These are phyloP conservation scores for Diaporthe amygdali DNA, from an alignment of 2,329 filamentous ascomycete genomes.

Conservation along the genomic window DNA sequence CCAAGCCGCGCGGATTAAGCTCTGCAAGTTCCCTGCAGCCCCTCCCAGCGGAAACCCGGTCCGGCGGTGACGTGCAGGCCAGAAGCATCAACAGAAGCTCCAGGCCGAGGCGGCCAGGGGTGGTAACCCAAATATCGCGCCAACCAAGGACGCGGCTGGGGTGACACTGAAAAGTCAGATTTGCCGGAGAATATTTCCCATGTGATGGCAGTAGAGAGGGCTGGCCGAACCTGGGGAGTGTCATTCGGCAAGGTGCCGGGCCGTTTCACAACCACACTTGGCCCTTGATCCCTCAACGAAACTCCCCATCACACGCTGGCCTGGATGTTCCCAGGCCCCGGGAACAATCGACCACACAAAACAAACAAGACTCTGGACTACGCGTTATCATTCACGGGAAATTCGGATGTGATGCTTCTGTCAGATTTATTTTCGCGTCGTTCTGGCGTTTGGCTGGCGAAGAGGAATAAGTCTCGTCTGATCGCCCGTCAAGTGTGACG, in stretches of 20 bases:
- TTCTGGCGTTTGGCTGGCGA: background rate
- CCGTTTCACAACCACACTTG: constrained; percentile 3
- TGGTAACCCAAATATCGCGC: background rate
- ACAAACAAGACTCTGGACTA: background rate
- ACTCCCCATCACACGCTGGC: background rate
- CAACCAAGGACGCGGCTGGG: background rate
- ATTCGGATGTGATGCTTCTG: background rate
- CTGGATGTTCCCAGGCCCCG: background rate
- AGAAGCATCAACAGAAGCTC: background rate
- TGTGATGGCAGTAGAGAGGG: background rate
- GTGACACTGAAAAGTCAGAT: constrained; percentile 4
- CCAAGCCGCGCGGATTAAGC: background rate
- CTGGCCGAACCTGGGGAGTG: background rate
- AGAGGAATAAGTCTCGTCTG: background rate
- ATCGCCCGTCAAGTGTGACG: constrained; percentile 6
- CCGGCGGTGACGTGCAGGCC: constrained; percentile 11
- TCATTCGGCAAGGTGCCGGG: constrained; percentile 6
- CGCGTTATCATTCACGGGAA: background rate
- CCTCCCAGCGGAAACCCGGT: constrained; percentile 6
- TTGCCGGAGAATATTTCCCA: background rate
- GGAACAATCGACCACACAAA: background rate
- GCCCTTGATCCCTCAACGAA: background rate
- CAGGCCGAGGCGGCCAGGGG: background rate
- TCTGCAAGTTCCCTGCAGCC: background rate
- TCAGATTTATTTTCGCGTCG: background rate